Base-by-base conservation (phyloP, 306 rosid genomes). In the Gastrolobium bilobum region DNA sequence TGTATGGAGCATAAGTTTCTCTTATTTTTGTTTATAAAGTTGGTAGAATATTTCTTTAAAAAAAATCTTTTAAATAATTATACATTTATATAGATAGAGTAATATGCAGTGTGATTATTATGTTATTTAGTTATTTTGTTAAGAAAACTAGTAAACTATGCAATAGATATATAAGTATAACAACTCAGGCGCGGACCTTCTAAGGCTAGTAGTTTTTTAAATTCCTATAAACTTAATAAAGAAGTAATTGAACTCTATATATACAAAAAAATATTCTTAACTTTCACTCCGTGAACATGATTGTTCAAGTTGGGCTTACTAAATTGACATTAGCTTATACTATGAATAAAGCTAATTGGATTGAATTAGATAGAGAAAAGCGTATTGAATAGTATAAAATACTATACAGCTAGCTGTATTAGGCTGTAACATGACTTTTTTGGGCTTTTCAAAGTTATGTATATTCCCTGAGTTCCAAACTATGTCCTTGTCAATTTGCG, bases 351-450 rank as follows among this genome's bases (percentile, higher is more conserved):
- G 29, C 1, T 29, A 39, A 57, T 57, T 29, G 14, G 10, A 57
- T 57, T 40, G 54, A 57, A 52, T 4, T 80, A 62, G 73, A 70
- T 14, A 35, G 4, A 73, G 15, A 42, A 14, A 31, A 40, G 8
- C 4, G 62, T 8, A 3, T 10, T 4, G 56, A 33, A 34, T 7
- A 54, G 43, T 30, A 52, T 20, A 20, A 31, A 31, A 10, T 31
- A 30, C 3, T 33, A 20, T 13, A 52, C 57, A 66, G 43, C 73
- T 54, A 73, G 85, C 68, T 82, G 85, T 72, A 76, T 61, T 82
- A 3, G 7, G 82, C 74, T 82, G 85, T 76, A 69, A 33, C 2
- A 15, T 61, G 74, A 76, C 61, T 82, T 70, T 58, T 47, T 64
- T 46, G 42, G 56, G 79, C 0, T 58, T 39, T 59, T 75, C 54